Percentiles rank a stretch among this genome's conserved stretches.
Conservation (phyloP, 1,284 basidiomycete genomes). For the Wallemia mellicola region DNA sequence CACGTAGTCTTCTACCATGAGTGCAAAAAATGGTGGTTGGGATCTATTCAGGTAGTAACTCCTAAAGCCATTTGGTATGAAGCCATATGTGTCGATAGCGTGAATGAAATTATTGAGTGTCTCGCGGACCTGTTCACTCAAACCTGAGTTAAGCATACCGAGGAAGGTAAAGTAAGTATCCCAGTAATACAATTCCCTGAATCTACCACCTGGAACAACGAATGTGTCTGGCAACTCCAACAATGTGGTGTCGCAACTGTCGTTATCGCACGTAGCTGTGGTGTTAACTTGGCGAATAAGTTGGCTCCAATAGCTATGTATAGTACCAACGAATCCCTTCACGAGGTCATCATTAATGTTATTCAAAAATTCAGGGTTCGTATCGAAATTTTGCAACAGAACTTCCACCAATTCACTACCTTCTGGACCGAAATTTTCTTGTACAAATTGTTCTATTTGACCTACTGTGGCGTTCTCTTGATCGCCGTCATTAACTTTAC, state of each 20-base stretch:
- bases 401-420: constrained; percentile 47
- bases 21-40: constrained; percentile 19
- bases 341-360: constrained; percentile 41
- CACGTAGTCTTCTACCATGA: constrained; percentile 40
- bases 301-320: constrained; percentile 52
- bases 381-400: constrained; percentile 27
- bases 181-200: constrained; percentile 29
- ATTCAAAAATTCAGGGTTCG: constrained; percentile 32
- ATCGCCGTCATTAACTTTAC: constrained; percentile 21
- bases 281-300: constrained; percentile 20
- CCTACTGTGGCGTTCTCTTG: constrained; percentile 20
- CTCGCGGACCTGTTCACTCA: constrained; percentile 38
- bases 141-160: constrained; percentile 45
- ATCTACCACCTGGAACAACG: constrained; percentile 53
- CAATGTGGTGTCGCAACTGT: constrained; percentile 44
- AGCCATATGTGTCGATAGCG: constrained; percentile 40
- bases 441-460: constrained; percentile 30
- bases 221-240: constrained; percentile 73
- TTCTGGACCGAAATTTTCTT: constrained; percentile 51
- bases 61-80: constrained; percentile 50
- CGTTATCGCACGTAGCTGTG: constrained; percentile 27
- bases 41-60: constrained; percentile 39
- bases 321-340: constrained; percentile 38
- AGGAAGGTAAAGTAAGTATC: constrained; percentile 14
- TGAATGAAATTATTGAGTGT: constrained; percentile 82